Percentiles rank a stretch among this genome's conserved stretches.
These are phyloP conservation scores for Gomphus sp. DNA, from an alignment of 1,284 basidiomycete genomes.

Conservation along the genomic window DNA sequence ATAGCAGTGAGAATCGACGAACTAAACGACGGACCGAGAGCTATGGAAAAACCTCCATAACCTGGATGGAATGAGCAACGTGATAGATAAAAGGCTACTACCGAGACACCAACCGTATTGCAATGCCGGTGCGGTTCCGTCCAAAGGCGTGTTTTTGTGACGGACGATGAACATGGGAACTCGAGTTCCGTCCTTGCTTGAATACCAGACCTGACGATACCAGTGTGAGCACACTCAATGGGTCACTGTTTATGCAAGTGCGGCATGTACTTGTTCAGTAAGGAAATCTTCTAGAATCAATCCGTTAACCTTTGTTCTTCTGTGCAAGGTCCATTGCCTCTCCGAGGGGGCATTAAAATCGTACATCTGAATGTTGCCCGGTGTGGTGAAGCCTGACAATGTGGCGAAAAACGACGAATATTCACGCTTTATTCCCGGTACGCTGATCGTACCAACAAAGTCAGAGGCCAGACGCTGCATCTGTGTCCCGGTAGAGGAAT, in stretches of 20 bases:
- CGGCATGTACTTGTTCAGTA: constrained; percentile 45
- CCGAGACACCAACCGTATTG: constrained; percentile 54
- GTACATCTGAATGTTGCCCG: constrained; percentile 58
- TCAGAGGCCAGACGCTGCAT: constrained; percentile 53
- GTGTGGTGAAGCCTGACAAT: constrained; percentile 65
- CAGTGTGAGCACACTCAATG: not conserved
- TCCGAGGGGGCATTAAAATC: constrained; percentile 41
- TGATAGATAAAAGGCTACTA: not conserved
- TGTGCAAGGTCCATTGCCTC: constrained; percentile 49
- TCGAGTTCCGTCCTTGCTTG: constrained; percentile 72
- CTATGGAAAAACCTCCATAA: constrained; percentile 73
- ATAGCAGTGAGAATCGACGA: constrained; percentile 69
- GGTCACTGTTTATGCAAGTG: not conserved
- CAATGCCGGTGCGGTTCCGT: constrained; percentile 72
- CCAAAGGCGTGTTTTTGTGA: constrained; percentile 60
- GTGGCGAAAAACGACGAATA: constrained; percentile 64
- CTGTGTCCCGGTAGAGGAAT: constrained; percentile 48
- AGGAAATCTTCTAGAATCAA: constrained; percentile 66
- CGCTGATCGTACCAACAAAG: constrained; percentile 60
- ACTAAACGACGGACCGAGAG: constrained; percentile 67
- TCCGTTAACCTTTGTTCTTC: constrained; percentile 54
- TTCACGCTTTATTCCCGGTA: constrained; percentile 42
- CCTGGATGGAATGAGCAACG: constrained; percentile 28
- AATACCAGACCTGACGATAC: constrained; percentile 60
- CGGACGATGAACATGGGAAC: constrained; percentile 85